These are phyloP conservation scores for Trichoderma sp. DNA, from an alignment of 2,329 filamentous ascomycete genomes.

Conservation along the genomic window DNA sequence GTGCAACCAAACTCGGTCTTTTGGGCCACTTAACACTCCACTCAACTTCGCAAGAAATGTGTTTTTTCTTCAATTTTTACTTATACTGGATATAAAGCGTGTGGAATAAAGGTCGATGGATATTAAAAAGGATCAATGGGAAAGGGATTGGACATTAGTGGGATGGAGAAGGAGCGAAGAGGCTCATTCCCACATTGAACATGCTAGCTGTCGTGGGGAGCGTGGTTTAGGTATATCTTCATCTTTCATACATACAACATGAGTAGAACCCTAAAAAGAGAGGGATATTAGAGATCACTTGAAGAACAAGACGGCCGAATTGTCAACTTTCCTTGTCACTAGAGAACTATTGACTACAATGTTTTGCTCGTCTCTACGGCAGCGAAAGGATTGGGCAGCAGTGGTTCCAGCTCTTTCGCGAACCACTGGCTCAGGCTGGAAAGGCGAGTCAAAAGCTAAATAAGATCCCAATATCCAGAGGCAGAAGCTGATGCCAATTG, in stretches of 20 bases:
- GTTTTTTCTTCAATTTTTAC: neutral
- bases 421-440: conserved; percentile 27
- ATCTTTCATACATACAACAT: neutral
- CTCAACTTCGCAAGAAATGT: neutral
- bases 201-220: neutral
- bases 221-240: neutral
- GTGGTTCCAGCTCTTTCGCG: conserved; percentile 32
- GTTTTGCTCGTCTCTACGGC: conserved; percentile 44
- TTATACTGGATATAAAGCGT: neutral
- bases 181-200: neutral
- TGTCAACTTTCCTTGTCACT: neutral
- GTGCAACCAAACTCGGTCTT: neutral
- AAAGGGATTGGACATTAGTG: neutral
- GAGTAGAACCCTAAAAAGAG: neutral
- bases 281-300: neutral
- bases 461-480: neutral
- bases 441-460: conserved; percentile 28
- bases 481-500: conserved; percentile 9
- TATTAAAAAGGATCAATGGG: neutral
- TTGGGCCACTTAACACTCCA: neutral
- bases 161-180: neutral
- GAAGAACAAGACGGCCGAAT: neutral
- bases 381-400: conserved; percentile 39
- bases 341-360: conserved; percentile 23
- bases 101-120: neutral